phyloP scores from a whole-genome alignment of 2,329 filamentous ascomycete species.

The Fusarium torreyae region DNA sequence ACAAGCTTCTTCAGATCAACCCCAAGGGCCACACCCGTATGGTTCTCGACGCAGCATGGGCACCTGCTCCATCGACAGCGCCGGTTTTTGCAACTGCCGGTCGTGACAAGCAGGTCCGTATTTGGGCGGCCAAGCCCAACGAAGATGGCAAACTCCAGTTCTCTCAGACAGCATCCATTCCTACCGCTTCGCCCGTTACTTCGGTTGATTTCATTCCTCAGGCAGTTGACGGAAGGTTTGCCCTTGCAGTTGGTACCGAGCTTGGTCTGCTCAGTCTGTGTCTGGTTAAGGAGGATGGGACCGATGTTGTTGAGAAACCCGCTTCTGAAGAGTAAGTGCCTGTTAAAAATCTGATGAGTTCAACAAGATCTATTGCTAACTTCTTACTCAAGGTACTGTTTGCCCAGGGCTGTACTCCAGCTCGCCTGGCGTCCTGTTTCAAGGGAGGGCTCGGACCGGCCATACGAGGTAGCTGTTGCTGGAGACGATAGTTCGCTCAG shows the following conservation, averaged over 20 bases:
- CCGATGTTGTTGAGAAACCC: conserved; percentile 56
- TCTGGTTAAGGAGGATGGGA: conserved; percentile 57
- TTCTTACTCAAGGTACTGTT: conserved; percentile 50
- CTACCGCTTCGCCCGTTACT: conserved; percentile 74
- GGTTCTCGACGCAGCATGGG: conserved; percentile 92
- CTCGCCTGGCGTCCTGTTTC: conserved; percentile 76
- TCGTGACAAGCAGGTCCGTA: conserved; percentile 86
- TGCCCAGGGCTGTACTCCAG: conserved; percentile 77
- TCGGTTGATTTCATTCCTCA: conserved; percentile 76
- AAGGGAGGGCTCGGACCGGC: conserved; percentile 48
- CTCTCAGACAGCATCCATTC: conserved; percentile 66
- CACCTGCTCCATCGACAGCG: conserved; percentile 64
- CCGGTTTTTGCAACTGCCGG: conserved; percentile 87
- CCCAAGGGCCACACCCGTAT: conserved; percentile 91
- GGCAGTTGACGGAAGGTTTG: conserved; percentile 49
- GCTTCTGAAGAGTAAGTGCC: conserved; percentile 59
- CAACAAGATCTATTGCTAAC: conserved; percentile 28
- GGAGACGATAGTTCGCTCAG: conserved; percentile 74
- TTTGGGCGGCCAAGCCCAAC: conserved; percentile 69
- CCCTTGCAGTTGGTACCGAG: conserved; percentile 73
- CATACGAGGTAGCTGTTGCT: conserved; percentile 65
- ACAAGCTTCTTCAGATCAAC: conserved; percentile 74
- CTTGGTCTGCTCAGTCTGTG: conserved; percentile 64
- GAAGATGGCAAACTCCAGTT: conserved; percentile 60
- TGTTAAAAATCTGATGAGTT: not conserved